Evolutionary conservation across 176 grass and related monocot genomes (phyloP).

Genomic region (Oryza coarctata): DNA sequence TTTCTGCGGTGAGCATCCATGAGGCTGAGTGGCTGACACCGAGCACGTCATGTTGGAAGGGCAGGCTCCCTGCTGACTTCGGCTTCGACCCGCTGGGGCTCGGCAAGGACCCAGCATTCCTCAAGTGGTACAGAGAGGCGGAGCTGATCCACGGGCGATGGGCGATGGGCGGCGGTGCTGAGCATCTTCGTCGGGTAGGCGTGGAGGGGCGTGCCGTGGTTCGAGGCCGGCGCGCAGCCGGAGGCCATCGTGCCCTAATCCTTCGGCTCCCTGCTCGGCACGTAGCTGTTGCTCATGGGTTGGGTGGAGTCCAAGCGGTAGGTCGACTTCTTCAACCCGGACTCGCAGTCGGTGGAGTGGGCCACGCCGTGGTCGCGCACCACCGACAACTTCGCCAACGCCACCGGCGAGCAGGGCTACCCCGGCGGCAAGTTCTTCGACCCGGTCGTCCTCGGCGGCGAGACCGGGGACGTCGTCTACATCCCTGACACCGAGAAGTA

Average conservation of each 20-base stretch:
- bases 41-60: background rate
- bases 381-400: slow-evolving; percentile 87
- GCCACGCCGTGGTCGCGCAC: slow-evolving; percentile 95
- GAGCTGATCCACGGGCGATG: slow-evolving; percentile 98
- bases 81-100: slow-evolving; percentile 93
- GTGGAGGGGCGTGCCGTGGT: slow-evolving; percentile 96
- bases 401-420: slow-evolving; percentile 90
- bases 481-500: slow-evolving; percentile 75
- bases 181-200: slow-evolving; percentile 94
- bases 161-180: slow-evolving; percentile 88
- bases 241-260: slow-evolving; percentile 90
- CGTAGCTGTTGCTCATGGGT: slow-evolving; percentile 93
- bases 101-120: slow-evolving; percentile 93
- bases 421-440: slow-evolving; percentile 99
- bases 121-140: slow-evolving; percentile 98
- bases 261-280: slow-evolving; percentile 87
- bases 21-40: background rate
- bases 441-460: slow-evolving; percentile 70
- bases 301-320: slow-evolving; percentile 98
- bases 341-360: slow-evolving; percentile 91
- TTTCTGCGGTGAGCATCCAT: background rate
- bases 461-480: slow-evolving; percentile 66
- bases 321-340: slow-evolving; percentile 99
- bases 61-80: slow-evolving; percentile 82
- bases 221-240: slow-evolving; percentile 86